Percentiles rank a stretch among this genome's conserved stretches.
Conservation (phyloP, 495 filamentous ascomycete species). For the Penicillium chermesinum region DNA sequence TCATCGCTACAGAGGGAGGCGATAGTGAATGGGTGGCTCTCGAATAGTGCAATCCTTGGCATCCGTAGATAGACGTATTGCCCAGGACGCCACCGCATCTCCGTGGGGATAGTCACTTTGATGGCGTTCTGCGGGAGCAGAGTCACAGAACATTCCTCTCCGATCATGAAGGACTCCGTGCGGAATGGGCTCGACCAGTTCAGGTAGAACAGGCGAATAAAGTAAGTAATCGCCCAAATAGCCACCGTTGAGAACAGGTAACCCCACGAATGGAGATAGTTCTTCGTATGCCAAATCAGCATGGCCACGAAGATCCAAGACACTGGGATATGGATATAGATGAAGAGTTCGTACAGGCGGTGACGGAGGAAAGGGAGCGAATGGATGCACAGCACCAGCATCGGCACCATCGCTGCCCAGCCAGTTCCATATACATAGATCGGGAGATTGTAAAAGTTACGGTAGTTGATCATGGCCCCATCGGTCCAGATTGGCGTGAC, state of each 20-base stretch:
- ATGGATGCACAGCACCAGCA: conserved; percentile 75
- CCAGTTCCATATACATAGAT: conserved; percentile 81
- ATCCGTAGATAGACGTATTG: conserved; percentile 94
- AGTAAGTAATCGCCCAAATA: conserved; percentile 68
- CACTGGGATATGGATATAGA: conserved; percentile 73
- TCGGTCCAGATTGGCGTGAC: conserved; percentile 80
- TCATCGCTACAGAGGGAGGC: conserved; percentile 83
- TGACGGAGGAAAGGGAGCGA: conserved; percentile 66
- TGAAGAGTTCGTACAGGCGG: conserved; percentile 76
- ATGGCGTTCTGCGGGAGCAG: conserved; percentile 86
- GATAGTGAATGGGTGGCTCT: conserved; percentile 95
- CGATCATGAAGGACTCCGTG: conserved; percentile 66
- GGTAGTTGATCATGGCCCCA: conserved; percentile 61
- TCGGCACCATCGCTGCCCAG: conserved; percentile 76
- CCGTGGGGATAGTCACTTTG: conserved; percentile 88
- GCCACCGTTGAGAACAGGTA: conserved; percentile 80
- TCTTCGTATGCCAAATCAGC: conserved; percentile 94
- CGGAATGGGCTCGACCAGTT: conserved; percentile 84
- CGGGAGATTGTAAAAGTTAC: conserved; percentile 54
- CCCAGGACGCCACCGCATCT: conserved; percentile 87
- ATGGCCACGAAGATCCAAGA: conserved; percentile 75
- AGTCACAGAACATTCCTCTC: conserved; percentile 82
- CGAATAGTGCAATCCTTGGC: conserved; percentile 81
- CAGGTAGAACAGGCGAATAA: conserved; percentile 63
- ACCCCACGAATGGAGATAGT: conserved; percentile 85